These are phyloP conservation scores for Aurantiochytrium sp. DNA, from an alignment of 108 stramenopile species.

Conservation along the genomic window DNA sequence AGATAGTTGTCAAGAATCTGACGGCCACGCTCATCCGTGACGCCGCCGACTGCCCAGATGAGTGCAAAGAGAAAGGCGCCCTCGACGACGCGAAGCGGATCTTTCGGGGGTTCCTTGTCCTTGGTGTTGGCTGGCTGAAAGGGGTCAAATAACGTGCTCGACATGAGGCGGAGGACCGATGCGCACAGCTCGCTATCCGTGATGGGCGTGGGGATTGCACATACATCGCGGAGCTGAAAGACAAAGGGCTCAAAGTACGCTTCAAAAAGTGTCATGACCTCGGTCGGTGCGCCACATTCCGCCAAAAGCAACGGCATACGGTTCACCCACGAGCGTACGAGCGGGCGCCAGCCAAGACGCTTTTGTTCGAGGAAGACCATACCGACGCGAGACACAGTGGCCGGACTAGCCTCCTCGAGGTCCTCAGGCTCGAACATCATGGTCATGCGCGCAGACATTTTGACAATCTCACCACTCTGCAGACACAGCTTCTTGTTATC, in stretches of 20 bases:
- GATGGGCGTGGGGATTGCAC: slow-evolving; percentile 42
- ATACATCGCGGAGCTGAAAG: slow-evolving; percentile 42
- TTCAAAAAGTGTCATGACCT: slow-evolving; percentile 40
- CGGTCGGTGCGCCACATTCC: slow-evolving; percentile 22
- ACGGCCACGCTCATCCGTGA: slow-evolving; percentile 40
- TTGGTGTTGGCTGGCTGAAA: neutral
- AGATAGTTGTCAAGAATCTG: slow-evolving; percentile 39
- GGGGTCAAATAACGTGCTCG: slow-evolving; percentile 31
- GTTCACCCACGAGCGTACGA: slow-evolving; percentile 47
- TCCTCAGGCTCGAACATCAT: slow-evolving; percentile 67
- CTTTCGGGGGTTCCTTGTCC: slow-evolving; percentile 29
- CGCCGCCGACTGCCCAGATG: slow-evolving; percentile 51
- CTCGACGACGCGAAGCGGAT: slow-evolving; percentile 41
- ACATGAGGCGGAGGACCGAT: neutral
- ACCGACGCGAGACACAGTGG: slow-evolving; percentile 56
- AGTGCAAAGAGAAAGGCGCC: slow-evolving; percentile 41
- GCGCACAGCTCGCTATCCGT: slow-evolving; percentile 36
- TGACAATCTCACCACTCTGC: slow-evolving; percentile 56
- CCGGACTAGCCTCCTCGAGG: slow-evolving; percentile 55
- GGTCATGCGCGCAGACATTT: slow-evolving; percentile 58
- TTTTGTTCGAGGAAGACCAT: slow-evolving; percentile 60
- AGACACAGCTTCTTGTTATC: slow-evolving; percentile 63
- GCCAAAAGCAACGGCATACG: slow-evolving; percentile 20
- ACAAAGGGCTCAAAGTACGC: slow-evolving; percentile 43
- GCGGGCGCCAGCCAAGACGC: slow-evolving; percentile 49